Evolutionary conservation across 2,329 filamentous ascomycete genomes (phyloP).

Genomic region (Westerdykella sp.): DNA sequence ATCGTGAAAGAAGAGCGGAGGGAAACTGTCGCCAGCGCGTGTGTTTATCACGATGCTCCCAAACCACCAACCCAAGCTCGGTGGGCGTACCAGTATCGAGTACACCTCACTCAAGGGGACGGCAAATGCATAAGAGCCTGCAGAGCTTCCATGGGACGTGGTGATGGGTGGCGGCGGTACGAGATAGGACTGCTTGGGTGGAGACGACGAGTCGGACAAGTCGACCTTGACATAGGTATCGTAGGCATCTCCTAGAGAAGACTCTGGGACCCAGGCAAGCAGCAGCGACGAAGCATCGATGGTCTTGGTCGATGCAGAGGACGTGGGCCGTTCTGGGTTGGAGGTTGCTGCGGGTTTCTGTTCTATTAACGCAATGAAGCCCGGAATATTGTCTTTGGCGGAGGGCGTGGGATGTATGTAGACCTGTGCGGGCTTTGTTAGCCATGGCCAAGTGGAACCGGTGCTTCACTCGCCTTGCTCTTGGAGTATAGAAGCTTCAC

Average conservation of each 20-base stretch:
- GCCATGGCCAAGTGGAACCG: conserved; percentile 3
- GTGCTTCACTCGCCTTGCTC: conserved; percentile 66
- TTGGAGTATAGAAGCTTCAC: conserved; percentile 95
- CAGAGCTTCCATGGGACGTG: conserved; percentile 63
- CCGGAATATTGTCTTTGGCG: conserved; percentile 89
- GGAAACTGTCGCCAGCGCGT: conserved; percentile 83
- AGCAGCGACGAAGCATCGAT: conserved; percentile 65
- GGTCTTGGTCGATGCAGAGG: conserved; percentile 39
- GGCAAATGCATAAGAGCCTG: conserved; percentile 83
- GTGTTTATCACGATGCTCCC: conserved; percentile 93
- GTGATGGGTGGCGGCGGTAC: conserved; percentile 87
- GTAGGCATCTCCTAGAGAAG: conserved; percentile 72
- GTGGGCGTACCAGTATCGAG: conserved; percentile 81
- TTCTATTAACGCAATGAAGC: conserved; percentile 87
- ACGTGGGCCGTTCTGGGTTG: conserved; percentile 32
- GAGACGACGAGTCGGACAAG: conserved; percentile 70
- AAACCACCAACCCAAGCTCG: conserved; percentile 97
- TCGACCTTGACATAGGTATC: conserved; percentile 95
- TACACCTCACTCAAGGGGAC: conserved; percentile 87
- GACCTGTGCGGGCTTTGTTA: conserved; percentile 52
- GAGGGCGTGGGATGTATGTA: conserved; percentile 93
- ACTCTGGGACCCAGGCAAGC: conserved; percentile 89
- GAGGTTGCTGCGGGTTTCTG: conserved; percentile 55
- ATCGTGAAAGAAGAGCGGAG: conserved; percentile 95
- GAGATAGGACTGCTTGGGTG: conserved; percentile 79